Percentiles rank a stretch among this genome's conserved stretches.
phyloP scores from a whole-genome alignment of 177 flowering plant species.

The Tripterygium wilfordii region DNA sequence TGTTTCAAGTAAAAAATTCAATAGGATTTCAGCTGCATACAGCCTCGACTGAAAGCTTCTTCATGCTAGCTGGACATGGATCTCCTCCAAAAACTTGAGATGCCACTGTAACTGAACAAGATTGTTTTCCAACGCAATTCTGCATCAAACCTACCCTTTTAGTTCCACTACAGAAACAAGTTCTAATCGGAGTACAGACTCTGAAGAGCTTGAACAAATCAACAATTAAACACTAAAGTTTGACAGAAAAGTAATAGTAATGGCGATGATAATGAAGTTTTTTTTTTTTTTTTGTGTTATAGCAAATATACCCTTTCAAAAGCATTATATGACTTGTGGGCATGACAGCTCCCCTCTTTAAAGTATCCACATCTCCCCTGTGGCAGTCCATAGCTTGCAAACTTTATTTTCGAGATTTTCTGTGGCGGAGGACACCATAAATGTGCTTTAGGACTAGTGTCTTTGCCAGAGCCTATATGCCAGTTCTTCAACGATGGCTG shows the following conservation, averaged over 20 bases:
- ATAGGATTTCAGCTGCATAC: constrained; percentile 36
- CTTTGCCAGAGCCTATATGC: constrained; percentile 39
- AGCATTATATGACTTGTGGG: constrained; percentile 38
- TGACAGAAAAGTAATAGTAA: no score
- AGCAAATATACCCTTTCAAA: constrained; percentile 57
- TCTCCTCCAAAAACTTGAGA: constrained; percentile 63
- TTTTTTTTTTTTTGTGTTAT: no score
- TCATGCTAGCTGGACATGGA: constrained; percentile 56
- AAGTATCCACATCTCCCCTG: constrained; percentile 73
- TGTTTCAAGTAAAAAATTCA: no score
- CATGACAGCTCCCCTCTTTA: constrained; percentile 72
- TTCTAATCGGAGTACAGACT: no score
- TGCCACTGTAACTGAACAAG: constrained; percentile 48
- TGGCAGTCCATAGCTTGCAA: constrained; percentile 88
- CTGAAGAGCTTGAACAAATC: no score
- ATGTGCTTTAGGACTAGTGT: constrained; percentile 53
- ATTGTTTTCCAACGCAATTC: constrained; percentile 53
- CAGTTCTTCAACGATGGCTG: constrained; percentile 58
- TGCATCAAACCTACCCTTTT: no score
- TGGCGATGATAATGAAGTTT: no score
- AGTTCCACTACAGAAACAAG: no score
- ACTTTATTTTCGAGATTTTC: constrained; percentile 63
- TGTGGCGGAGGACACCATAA: constrained; percentile 59
- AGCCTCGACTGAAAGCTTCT: constrained; percentile 62
- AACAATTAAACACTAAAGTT: no score